phyloP scores from a whole-genome alignment of 208 protist genomes.

The Trypanosoma theileri region DNA sequence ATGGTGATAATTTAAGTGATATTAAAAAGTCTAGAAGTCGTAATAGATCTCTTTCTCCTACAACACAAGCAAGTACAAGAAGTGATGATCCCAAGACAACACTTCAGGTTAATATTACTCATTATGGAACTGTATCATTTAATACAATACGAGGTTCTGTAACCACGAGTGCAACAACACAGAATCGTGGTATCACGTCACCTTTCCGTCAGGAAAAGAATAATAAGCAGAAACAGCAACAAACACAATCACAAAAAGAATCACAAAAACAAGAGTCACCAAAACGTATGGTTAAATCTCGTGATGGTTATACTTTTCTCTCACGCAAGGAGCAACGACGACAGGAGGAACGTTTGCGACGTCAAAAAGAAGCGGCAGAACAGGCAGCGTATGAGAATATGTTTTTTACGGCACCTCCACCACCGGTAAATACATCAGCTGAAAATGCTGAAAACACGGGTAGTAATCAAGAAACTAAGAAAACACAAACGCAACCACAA shows the following conservation, averaged over 20 bases:
- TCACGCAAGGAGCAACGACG: conserved; percentile 13
- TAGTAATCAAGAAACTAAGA: not conserved
- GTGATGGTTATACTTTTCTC: conserved; percentile 5
- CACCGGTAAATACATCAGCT: not conserved
- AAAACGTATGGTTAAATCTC: not conserved
- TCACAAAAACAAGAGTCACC: not conserved
- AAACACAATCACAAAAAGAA: not conserved
- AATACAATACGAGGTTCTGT: not conserved
- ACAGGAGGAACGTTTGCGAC: conserved; percentile 24
- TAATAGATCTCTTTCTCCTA: not conserved
- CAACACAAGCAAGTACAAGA: not conserved
- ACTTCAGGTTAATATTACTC: conserved; percentile 11
- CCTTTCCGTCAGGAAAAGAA: not conserved
- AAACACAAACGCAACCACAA: not conserved
- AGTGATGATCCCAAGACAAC: not conserved
- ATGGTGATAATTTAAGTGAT: not conserved
- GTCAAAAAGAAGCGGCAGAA: conserved; percentile 27
- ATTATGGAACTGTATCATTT: not conserved
- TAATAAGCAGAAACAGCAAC: not conserved
- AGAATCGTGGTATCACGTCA: not conserved
- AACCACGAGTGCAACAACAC: too few relatives aligned
- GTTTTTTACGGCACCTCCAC: conserved; percentile 10
- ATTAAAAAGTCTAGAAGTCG: not conserved
- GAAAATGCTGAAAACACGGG: not conserved
- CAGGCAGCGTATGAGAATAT: conserved; percentile 28